phyloP scores from a whole-genome alignment of 2,329 filamentous ascomycete genomes.

The Hymenoscyphus occultus region DNA sequence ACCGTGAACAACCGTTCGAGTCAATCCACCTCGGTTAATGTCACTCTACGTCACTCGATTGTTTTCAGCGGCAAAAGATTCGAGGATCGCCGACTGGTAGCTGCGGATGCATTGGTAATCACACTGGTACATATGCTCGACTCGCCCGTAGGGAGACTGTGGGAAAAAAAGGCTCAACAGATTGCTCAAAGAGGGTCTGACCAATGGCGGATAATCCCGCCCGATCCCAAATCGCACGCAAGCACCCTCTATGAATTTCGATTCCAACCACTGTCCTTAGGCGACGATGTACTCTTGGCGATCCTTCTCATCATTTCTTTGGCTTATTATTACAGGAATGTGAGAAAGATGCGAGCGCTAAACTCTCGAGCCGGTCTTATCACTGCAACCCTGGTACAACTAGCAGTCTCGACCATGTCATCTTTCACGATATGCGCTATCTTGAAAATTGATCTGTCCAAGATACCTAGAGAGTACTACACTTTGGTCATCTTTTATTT shows the following conservation, averaged over 20 bases:
- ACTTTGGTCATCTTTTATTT: constrained; percentile 71
- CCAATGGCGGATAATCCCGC: constrained; percentile 65
- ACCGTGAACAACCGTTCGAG: constrained; percentile 67
- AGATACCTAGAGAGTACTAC: constrained; percentile 71
- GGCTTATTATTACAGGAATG: constrained; percentile 62
- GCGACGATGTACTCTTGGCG: constrained; percentile 62
- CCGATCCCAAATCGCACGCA: constrained; percentile 49
- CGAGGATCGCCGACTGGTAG: constrained; percentile 61
- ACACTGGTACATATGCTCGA: constrained; percentile 68
- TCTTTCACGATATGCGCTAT: constrained; percentile 78
- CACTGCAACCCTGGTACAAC: constrained; percentile 66
- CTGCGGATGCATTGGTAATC: constrained; percentile 75
- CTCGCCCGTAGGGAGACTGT: constrained; percentile 61
- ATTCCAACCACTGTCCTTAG: constrained; percentile 68
- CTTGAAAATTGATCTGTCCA: constrained; percentile 70
- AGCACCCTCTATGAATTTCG: constrained; percentile 75
- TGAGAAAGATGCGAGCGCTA: constrained; percentile 69
- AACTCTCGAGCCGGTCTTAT: constrained; percentile 74
- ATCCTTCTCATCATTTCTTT: constrained; percentile 63
- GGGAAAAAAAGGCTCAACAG: constrained; percentile 57
- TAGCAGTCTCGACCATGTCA: constrained; percentile 69
- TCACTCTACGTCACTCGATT: constrained; percentile 73
- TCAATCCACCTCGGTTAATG: constrained; percentile 64
- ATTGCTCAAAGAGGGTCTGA: constrained; percentile 49
- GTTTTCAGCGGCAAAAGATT: constrained; percentile 82